A percentile compares a stretch with the other conserved stretches of the same genome.
These are phyloP conservation scores for Trichothecium sympodiale DNA, from an alignment of 2,329 filamentous ascomycete species.

Conservation along the genomic window DNA sequence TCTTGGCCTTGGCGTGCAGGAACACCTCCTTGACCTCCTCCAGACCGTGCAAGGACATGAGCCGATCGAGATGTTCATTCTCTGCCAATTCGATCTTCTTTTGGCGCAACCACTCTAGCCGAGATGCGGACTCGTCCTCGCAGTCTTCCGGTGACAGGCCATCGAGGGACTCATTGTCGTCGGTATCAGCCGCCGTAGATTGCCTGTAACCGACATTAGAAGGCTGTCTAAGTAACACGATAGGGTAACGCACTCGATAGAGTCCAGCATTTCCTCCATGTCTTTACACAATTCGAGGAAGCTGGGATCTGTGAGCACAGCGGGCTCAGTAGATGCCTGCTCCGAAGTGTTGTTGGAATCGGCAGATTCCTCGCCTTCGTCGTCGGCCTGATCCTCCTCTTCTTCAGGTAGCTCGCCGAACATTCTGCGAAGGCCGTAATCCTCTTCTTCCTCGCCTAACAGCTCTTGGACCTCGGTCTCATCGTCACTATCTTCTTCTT, in stretches of 20 bases:
- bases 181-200: conserved; percentile 8
- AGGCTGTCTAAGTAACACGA: not conserved
- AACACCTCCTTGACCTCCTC: conserved; percentile 51
- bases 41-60: conserved; percentile 54
- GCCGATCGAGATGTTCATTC: conserved; percentile 43
- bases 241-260: conserved; percentile 15
- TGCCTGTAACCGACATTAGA: conserved; percentile 4
- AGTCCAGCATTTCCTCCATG: conserved; percentile 17
- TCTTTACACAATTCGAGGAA: conserved; percentile 15
- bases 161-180: conserved; percentile 16
- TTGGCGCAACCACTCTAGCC: conserved; percentile 20
- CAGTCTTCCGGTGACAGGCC: conserved; percentile 17
- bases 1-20: conserved; percentile 26
- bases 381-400: conserved; percentile 5
- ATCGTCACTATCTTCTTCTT: not conserved
- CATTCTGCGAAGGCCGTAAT: conserved; percentile 1
- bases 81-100: conserved; percentile 34
- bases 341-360: not conserved
- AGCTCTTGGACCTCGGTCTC: conserved; percentile 8
- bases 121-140: conserved; percentile 28
- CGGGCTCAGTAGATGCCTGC: conserved; percentile 2
- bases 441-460: conserved; percentile 7
- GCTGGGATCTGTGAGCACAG: conserved; percentile 13
- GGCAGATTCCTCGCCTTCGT: not conserved
- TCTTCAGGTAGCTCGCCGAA: conserved; percentile 7